Evolutionary conservation across 1,284 basidiomycete genomes (phyloP), one percentile per base, ranked within the genome.

Genomic region (Phenoliferia sp.): DNA sequence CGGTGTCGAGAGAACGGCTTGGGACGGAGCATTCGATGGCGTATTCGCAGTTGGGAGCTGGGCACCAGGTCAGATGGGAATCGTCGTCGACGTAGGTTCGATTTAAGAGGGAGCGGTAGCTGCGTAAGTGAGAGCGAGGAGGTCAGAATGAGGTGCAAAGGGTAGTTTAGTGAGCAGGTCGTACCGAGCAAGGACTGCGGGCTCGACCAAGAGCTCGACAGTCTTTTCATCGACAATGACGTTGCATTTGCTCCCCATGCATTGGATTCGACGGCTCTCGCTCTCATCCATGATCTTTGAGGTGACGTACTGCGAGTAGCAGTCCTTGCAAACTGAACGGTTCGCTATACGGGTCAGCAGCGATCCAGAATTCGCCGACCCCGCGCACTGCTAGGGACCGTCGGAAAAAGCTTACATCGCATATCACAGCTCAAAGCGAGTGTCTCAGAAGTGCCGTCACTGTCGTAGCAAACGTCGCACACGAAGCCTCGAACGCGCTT

Each of bases 221-320:
- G 81, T 80, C 58, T 80, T 80, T 61, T 82, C 82, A 58, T 83
- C 80, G 3, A 90, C 87, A 63, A 94, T 85, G 63, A 92, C 82
- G 34, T 85, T 83, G 80, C 96, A 99, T 56, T 87, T 87, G 76
- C 90, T 89, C 44, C 89, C 90, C 95, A 99, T 97, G 82, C 95
- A 99, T 69, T 90, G 86, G 70, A 98, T 87, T 28, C 81, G 77
- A 52, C 84, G 82, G 71, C 89, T 87, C 78, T 98, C 95, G 64
- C 90, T 91, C 78, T 99, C 95, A 67, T 89, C 89, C 70, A 85
- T 86, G 76, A 99, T 87, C 83, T 99, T 98, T 74, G 88, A 87
- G 55, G 83, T 83, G 61, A 90, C 79, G 79, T 98, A 98, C 59
- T 89, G 87, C 59, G 81, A 81, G 90, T 96, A 99, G 81, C 95